Evolutionary conservation across 805 yeast genomes (phyloP).

Genomic region (Yarrowia sp.): DNA sequence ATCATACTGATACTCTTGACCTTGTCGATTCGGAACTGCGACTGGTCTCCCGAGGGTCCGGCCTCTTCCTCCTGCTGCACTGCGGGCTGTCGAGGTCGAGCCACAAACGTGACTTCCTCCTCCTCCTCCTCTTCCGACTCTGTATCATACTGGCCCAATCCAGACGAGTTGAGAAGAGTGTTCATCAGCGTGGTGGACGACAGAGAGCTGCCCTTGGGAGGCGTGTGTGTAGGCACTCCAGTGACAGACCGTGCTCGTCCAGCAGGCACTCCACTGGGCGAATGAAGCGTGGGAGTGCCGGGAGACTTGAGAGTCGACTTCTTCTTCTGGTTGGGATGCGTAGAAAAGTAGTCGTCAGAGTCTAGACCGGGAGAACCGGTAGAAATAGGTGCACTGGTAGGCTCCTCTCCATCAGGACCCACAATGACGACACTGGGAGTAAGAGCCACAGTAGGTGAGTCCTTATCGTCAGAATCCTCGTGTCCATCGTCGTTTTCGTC

Average conservation of each 20-base stretch:
- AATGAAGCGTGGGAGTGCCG: slow-evolving; percentile 1
- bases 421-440: slow-evolving; percentile 22
- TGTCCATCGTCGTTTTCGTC: slow-evolving; percentile 41
- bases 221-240: slow-evolving; percentile 9
- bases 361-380: background rate
- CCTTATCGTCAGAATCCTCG: slow-evolving; percentile 26
- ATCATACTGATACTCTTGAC: slow-evolving; percentile 30
- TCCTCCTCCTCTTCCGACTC: slow-evolving; percentile 29
- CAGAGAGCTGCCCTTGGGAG: slow-evolving; percentile 22
- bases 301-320: slow-evolving; percentile 27
- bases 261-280: background rate
- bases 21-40: slow-evolving; percentile 28
- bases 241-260: slow-evolving; percentile 4
- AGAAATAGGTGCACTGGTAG: background rate
- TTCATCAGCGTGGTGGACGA: slow-evolving; percentile 37
- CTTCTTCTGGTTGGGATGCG: slow-evolving; percentile 10
- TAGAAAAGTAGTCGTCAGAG: slow-evolving; percentile 17
- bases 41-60: background rate
- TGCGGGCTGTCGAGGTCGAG: slow-evolving; percentile 5
- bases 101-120: slow-evolving; percentile 2
- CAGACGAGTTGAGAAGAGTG: slow-evolving; percentile 37
- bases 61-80: background rate
- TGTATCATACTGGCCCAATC: slow-evolving; percentile 13
- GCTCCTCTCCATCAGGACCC: background rate
- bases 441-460: background rate